Percentiles rank a stretch among this genome's conserved stretches.
phyloP scores from a whole-genome alignment of 768 basidiomycete genomes.

The Tylopilus rubrobrunneus region DNA sequence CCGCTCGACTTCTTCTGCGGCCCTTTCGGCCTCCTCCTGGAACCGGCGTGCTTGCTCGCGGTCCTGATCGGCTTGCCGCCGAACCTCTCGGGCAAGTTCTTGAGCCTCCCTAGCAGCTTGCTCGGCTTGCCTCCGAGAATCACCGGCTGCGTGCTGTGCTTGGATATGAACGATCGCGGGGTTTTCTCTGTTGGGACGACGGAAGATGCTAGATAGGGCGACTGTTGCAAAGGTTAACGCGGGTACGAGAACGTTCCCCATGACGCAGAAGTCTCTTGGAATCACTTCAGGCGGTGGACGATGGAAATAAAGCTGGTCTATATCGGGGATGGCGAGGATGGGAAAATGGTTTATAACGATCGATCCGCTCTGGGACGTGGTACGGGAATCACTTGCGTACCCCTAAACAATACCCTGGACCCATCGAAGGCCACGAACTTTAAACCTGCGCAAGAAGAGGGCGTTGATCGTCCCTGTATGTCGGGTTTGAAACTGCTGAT shows the following conservation, averaged over 20 bases:
- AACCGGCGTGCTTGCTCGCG: conserved; percentile 2
- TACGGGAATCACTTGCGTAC: background rate
- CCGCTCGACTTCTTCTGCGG: background rate
- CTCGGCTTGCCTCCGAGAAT: conserved; percentile 2
- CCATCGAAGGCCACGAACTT: background rate
- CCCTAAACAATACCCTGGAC: background rate
- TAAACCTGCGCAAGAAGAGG: background rate
- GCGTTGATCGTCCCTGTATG: background rate
- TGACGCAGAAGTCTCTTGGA: background rate
- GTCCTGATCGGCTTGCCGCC: conserved; percentile 7
- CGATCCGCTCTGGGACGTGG: no score
- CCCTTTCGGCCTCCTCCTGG: conserved; percentile 9
- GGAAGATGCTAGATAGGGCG: background rate
- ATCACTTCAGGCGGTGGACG: background rate
- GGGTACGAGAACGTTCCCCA: conserved; percentile 3
- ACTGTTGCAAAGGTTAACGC: background rate
- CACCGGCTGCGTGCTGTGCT: conserved; percentile 4
- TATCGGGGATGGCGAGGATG: background rate
- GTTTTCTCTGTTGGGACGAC: conserved; percentile 6
- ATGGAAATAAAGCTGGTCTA: background rate
- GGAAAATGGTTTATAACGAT: background rate
- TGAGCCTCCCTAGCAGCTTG: conserved; percentile 3
- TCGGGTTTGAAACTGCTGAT: no score
- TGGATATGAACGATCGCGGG: conserved; percentile 7
- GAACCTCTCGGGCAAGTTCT: background rate